phyloP scores from a whole-genome alignment of 2,329 filamentous ascomycete genomes.

The Sporothrix protearum region DNA sequence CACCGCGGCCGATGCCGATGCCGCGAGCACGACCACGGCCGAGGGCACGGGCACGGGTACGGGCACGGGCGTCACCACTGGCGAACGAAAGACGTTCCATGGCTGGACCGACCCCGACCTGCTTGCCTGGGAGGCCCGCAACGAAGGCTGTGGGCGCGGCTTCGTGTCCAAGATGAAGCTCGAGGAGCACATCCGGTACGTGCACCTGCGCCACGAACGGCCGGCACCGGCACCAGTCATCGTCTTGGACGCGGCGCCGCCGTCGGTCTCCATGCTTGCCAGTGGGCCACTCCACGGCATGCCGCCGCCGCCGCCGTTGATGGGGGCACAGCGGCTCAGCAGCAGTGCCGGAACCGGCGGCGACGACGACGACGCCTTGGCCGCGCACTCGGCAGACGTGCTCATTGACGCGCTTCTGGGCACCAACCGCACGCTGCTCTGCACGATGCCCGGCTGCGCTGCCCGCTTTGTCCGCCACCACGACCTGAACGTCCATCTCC shows the following conservation, averaged over 20 bases:
- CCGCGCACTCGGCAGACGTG: constrained; percentile 29
- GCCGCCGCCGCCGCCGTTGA: not conserved
- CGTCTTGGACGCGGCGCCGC: constrained; percentile 18
- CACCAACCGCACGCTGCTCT: constrained; percentile 44
- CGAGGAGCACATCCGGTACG: constrained; percentile 78
- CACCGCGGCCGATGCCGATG: constrained; percentile 42
- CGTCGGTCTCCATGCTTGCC: not conserved
- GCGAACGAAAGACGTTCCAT: constrained; percentile 37
- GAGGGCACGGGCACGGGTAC: too few species aligned
- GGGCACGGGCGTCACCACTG: not conserved
- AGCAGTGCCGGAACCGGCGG: not conserved
- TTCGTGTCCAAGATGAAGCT: constrained; percentile 76
- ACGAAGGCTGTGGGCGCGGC: constrained; percentile 67
- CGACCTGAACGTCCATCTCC: constrained; percentile 49
- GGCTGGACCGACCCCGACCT: constrained; percentile 49
- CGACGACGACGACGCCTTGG: constrained; percentile 36
- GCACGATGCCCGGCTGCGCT: constrained; percentile 42
- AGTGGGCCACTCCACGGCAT: not conserved
- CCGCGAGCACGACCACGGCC: not conserved
- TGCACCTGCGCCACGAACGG: constrained; percentile 65
- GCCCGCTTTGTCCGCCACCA: constrained; percentile 49
- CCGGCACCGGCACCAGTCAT: constrained; percentile 34
- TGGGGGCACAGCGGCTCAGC: constrained; percentile 25
- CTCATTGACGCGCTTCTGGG: constrained; percentile 37
- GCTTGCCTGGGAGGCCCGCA: constrained; percentile 54